Percentiles rank a stretch among this genome's conserved stretches.
phyloP scores from a whole-genome alignment of 345 rosid genomes.

The Fremontodendron californicum region DNA sequence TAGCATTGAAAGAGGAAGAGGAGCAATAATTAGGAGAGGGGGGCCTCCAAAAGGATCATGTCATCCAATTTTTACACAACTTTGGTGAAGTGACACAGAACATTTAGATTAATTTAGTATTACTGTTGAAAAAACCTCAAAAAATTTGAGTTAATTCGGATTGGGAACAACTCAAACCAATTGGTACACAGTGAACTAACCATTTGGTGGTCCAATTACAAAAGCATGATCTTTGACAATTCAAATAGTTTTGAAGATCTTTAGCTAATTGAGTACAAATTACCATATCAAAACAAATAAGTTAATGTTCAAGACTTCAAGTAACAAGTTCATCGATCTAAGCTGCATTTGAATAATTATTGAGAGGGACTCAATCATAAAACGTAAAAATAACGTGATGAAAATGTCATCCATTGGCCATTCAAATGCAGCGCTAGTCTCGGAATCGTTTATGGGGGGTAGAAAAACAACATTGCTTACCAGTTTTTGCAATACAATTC shows the following conservation, averaged over 20 bases:
- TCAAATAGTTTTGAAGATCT: not conserved
- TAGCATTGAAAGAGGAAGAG: not conserved
- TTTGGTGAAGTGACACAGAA: no score
- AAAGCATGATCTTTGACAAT: constrained; percentile 11
- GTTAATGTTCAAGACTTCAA: not conserved
- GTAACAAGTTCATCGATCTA: not conserved
- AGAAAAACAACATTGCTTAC: no score
- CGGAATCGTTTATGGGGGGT: not conserved
- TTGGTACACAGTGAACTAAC: not conserved
- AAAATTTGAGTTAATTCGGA: no score
- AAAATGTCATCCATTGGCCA: no score
- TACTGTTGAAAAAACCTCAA: no score
- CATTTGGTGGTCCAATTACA: not conserved
- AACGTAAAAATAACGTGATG: no score
- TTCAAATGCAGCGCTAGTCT: not conserved
- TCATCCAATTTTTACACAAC: not conserved
- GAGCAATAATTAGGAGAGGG: not conserved
- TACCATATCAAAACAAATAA: not conserved
- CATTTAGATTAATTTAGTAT: no score
- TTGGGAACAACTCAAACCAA: not conserved
- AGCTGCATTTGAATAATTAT: no score
- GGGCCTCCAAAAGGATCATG: not conserved
- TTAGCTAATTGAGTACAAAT: not conserved
- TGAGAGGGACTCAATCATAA: no score
- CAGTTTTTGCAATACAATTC: no score